phyloP scores from a whole-genome alignment of 768 basidiomycete species.

The Zangia roseola region DNA sequence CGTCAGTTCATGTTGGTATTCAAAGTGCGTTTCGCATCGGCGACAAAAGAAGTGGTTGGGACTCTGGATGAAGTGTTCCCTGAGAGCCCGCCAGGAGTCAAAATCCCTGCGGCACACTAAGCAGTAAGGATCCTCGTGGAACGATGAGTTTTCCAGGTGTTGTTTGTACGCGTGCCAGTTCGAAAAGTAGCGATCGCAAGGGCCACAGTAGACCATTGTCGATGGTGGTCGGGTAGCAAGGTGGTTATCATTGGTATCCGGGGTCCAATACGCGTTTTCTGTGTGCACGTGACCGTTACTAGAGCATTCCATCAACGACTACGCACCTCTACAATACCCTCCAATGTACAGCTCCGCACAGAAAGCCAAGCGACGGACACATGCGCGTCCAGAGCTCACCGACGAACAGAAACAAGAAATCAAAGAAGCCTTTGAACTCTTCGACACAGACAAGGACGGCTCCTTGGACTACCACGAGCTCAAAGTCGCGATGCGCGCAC shows the following conservation, averaged over 20 bases:
- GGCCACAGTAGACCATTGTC: conserved; percentile 34
- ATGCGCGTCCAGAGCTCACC: conserved; percentile 76
- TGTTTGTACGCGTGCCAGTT: conserved; percentile 28
- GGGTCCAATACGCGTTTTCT: conserved; percentile 32
- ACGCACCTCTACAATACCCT: not conserved
- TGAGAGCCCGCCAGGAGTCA: conserved; percentile 33
- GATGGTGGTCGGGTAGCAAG: too few species aligned
- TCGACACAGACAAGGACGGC: conserved; percentile 98
- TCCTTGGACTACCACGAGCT: conserved; percentile 97
- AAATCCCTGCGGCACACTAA: conserved; percentile 48
- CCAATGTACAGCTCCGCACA: conserved; percentile 63
- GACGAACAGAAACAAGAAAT: conserved; percentile 95
- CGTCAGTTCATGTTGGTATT: conserved; percentile 30
- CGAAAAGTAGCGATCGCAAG: conserved; percentile 40
- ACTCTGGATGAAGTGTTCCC: conserved; percentile 54
- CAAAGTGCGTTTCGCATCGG: conserved; percentile 46
- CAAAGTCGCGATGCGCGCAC: conserved; percentile 97
- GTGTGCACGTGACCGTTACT: conserved; percentile 24
- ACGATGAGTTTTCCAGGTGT: conserved; percentile 36
- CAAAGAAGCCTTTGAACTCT: conserved; percentile 98
- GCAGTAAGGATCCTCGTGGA: conserved; percentile 43
- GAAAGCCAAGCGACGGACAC: conserved; percentile 73
- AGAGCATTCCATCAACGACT: not conserved
- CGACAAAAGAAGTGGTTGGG: conserved; percentile 52
- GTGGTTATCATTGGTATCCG: not conserved